Percentiles rank a stretch among this genome's conserved stretches.
These are phyloP conservation scores for Pilatotrama ljubarskyi DNA, from an alignment of 768 basidiomycete genomes.

Conservation along the genomic window DNA sequence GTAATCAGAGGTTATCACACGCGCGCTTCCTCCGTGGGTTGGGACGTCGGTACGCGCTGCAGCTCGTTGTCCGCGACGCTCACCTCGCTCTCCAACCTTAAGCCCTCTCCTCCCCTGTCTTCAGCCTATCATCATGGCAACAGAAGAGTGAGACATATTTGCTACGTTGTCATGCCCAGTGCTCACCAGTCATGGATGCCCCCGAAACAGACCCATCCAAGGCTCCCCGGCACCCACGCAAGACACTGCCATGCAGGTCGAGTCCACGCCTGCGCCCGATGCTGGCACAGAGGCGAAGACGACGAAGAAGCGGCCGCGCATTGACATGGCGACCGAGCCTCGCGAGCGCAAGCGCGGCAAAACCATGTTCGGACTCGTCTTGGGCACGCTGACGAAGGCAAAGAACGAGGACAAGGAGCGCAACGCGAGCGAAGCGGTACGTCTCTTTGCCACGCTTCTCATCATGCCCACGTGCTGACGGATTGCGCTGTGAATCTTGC, in stretches of 20 bases:
- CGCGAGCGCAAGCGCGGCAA: slow-evolving; percentile 82
- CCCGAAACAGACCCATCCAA: slow-evolving; percentile 1
- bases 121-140: slow-evolving; percentile 2
- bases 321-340: slow-evolving; percentile 58
- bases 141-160: slow-evolving; percentile 14
- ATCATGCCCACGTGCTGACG: no score
- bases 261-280: slow-evolving; percentile 17
- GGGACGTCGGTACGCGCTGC: no score
- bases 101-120: not conserved
- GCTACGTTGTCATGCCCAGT: not conserved
- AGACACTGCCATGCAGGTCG: slow-evolving; percentile 26
- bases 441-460: slow-evolving; percentile 25
- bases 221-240: slow-evolving; percentile 18
- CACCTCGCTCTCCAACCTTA: not conserved
- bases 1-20: no score
- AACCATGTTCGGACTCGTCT: slow-evolving; percentile 82
- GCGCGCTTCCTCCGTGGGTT: no score
- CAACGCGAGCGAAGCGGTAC: slow-evolving; percentile 81
- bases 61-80: slow-evolving; percentile 5
- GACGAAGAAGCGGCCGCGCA: slow-evolving; percentile 65
- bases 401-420: slow-evolving; percentile 85
- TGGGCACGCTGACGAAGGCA: slow-evolving; percentile 85
- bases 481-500: not conserved
- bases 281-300: slow-evolving; percentile 30
- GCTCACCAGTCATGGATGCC: not conserved